Percentiles rank a stretch among this genome's conserved stretches.
Conservation (phyloP, 176 grass and related monocot genomes). For the Coix lacrymajobi region DNA sequence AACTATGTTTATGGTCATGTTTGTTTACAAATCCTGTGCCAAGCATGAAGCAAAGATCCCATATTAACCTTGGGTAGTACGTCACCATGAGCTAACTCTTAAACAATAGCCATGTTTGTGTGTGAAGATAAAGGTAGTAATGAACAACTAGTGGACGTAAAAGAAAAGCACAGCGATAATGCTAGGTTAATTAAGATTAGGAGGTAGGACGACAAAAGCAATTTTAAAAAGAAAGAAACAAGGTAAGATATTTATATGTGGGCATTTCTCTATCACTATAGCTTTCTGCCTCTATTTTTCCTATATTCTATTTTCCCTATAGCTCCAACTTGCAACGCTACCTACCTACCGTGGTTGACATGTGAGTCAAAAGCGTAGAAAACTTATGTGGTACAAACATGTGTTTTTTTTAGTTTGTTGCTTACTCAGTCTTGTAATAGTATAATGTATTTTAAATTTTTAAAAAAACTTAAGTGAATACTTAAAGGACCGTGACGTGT, state of each 20-base stretch:
- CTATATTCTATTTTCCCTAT: not conserved
- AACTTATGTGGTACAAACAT: no score
- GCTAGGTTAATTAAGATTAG: not conserved
- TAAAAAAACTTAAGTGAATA: no score
- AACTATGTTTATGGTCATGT: not conserved
- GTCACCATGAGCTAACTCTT: not conserved
- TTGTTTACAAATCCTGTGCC: not conserved
- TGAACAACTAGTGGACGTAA: not conserved
- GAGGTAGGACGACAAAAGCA: not conserved
- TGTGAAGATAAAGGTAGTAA: not conserved
- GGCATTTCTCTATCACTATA: constrained; percentile 16
- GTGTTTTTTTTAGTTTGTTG: no score
- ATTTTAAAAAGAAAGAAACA: not conserved
- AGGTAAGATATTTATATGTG: not conserved
- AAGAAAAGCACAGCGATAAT: not conserved
- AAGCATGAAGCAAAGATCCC: not conserved
- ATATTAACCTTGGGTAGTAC: not conserved
- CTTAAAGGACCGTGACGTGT: no score
- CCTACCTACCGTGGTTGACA: no score
- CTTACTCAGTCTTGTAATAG: no score
- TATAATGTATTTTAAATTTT: no score
- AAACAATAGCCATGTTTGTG: not conserved
- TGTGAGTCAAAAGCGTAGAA: no score
- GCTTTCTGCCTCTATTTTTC: constrained; percentile 14
- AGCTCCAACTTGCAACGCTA: constrained; percentile 15